Percentiles rank a stretch among this genome's conserved stretches.
These are phyloP conservation scores for Pythium graminicola DNA, from an alignment of 352 stramenopile species.

Conservation along the genomic window DNA sequence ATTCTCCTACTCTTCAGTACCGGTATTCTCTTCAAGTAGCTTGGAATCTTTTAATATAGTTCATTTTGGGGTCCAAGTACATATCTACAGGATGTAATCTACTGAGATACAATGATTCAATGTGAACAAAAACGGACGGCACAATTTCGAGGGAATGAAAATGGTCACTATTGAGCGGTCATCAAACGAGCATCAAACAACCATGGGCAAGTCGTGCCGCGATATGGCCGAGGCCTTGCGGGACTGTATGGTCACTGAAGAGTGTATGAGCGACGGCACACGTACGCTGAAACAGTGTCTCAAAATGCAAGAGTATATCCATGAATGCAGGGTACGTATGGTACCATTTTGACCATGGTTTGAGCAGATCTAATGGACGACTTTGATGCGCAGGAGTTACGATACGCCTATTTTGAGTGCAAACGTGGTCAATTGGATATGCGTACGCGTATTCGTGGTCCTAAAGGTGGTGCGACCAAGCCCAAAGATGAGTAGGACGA, in stretches of 20 bases:
- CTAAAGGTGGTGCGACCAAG: slow-evolving; percentile 66
- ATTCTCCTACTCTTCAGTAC: too few species aligned
- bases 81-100: too few species aligned
- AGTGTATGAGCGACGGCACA: slow-evolving; percentile 74
- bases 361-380: too few species aligned
- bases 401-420: slow-evolving; percentile 80
- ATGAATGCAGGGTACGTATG: slow-evolving; percentile 71
- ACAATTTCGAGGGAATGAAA: background rate
- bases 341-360: too few species aligned
- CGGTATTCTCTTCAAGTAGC: too few species aligned
- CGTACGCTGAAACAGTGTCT: slow-evolving; percentile 75
- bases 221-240: slow-evolving; percentile 77
- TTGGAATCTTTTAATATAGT: too few species aligned
- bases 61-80: too few species aligned
- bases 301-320: slow-evolving; percentile 46
- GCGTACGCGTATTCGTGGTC: slow-evolving; percentile 70
- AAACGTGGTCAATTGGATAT: slow-evolving; percentile 80
- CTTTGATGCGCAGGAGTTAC: slow-evolving; percentile 40
- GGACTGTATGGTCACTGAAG: slow-evolving; percentile 70
- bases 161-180: background rate
- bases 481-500: slow-evolving; percentile 16
- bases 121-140: too few species aligned
- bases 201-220: slow-evolving; percentile 77
- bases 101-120: too few species aligned
- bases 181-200: background rate